Percentiles rank a stretch among this genome's conserved stretches.
Conservation (phyloP, 2,329 filamentous ascomycete species). For the Sphaerulina vaccinii region DNA sequence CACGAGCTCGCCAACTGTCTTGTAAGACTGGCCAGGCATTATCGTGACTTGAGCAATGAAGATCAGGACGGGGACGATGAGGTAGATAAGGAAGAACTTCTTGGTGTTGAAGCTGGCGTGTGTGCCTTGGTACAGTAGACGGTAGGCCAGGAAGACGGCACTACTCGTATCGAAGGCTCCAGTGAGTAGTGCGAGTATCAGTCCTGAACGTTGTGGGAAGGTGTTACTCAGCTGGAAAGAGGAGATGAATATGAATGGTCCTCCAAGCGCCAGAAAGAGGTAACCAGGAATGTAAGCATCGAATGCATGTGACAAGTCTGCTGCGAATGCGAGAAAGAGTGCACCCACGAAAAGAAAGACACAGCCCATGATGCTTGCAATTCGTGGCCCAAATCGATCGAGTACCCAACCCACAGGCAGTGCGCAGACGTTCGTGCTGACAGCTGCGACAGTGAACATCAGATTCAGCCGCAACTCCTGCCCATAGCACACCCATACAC, state of each 20-base stretch:
- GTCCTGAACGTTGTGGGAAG: slow-evolving; percentile 50
- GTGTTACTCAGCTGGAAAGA: slow-evolving; percentile 53
- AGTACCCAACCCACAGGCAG: slow-evolving; percentile 82
- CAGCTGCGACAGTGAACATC: slow-evolving; percentile 89
- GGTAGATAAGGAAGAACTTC: slow-evolving; percentile 51
- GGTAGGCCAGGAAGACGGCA: slow-evolving; percentile 50
- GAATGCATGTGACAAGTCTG: slow-evolving; percentile 55
- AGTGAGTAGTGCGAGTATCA: slow-evolving; percentile 52
- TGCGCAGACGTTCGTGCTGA: slow-evolving; percentile 82
- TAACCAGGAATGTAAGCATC: slow-evolving; percentile 62
- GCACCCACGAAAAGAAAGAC: slow-evolving; percentile 68
- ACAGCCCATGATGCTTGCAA: slow-evolving; percentile 70
- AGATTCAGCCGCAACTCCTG: slow-evolving; percentile 70
- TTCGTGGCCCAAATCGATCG: slow-evolving; percentile 75
- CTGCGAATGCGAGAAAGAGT: slow-evolving; percentile 68
- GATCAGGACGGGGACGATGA: slow-evolving; percentile 49
- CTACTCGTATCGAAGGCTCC: slow-evolving; percentile 53
- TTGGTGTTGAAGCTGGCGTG: slow-evolving; percentile 45
- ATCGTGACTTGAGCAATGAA: slow-evolving; percentile 45
- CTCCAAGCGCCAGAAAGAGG: slow-evolving; percentile 50
- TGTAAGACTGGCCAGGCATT: slow-evolving; percentile 51
- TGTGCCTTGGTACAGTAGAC: slow-evolving; percentile 47
- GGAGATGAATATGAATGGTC: slow-evolving; percentile 53
- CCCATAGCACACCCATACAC: slow-evolving; percentile 55
- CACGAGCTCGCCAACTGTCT: slow-evolving; percentile 73